phyloP scores from a whole-genome alignment of 1,139 yeast species.

The Nakaseomyces delphensis region DNA sequence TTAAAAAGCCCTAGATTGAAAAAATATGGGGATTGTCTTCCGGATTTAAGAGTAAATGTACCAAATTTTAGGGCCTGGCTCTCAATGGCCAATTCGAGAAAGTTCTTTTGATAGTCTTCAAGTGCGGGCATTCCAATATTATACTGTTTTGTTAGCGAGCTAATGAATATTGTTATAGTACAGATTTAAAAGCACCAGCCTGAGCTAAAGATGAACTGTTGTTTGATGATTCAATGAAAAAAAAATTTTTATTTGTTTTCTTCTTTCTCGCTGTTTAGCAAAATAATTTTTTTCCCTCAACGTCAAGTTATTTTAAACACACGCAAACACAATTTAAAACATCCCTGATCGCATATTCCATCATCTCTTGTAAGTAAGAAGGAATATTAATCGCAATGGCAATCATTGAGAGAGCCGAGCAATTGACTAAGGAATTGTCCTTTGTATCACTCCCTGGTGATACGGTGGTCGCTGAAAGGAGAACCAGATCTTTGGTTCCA shows the following conservation, averaged over 20 bases:
- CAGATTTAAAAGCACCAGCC: too few species aligned
- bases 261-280: background rate
- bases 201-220: background rate
- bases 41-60: slow-evolving; percentile 79
- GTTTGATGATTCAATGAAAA: background rate
- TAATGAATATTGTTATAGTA: too few species aligned
- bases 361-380: background rate
- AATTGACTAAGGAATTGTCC: background rate
- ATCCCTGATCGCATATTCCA: too few species aligned
- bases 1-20: slow-evolving; percentile 88
- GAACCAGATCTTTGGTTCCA: background rate
- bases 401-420: background rate
- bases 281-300: too few species aligned
- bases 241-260: background rate
- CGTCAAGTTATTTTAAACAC: too few species aligned
- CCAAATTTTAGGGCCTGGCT: slow-evolving; percentile 82
- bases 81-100: slow-evolving; percentile 73
- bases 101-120: slow-evolving; percentile 52
- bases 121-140: slow-evolving; percentile 18
- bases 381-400: background rate
- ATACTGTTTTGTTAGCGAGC: too few species aligned
- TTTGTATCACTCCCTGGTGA: background rate
- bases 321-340: background rate
- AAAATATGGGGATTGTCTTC: slow-evolving; percentile 91
- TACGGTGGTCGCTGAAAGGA: background rate